These are phyloP conservation scores for Diaporthe vaccinii DNA, from an alignment of 2,329 filamentous ascomycete species.

Conservation along the genomic window DNA sequence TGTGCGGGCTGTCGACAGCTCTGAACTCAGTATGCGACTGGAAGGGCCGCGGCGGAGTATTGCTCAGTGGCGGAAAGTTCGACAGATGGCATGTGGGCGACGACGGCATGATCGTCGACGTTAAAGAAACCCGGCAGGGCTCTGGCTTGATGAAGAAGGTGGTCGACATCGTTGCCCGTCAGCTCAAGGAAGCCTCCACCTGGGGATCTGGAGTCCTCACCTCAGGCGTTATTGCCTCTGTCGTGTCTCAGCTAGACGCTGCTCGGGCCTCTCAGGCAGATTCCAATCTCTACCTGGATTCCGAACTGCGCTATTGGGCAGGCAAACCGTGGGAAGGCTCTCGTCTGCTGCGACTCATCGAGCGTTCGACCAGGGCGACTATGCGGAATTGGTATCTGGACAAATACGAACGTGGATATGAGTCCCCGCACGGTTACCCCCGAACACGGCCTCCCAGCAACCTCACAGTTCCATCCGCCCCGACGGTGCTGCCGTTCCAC, in stretches of 20 bases:
- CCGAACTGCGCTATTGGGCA: conserved; percentile 71
- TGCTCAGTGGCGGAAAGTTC: conserved; percentile 77
- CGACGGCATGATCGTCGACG: conserved; percentile 84
- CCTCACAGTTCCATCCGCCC: conserved; percentile 85
- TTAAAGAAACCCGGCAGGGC: conserved; percentile 68
- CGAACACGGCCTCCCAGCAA: conserved; percentile 80
- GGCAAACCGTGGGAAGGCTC: conserved; percentile 90
- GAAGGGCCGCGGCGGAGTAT: conserved; percentile 88
- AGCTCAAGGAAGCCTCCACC: conserved; percentile 85
- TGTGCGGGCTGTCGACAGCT: conserved; percentile 94
- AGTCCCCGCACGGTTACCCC: conserved; percentile 72
- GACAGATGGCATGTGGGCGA: conserved; percentile 97
- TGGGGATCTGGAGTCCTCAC: conserved; percentile 85
- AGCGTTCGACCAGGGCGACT: conserved; percentile 83
- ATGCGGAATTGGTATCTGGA: conserved; percentile 92
- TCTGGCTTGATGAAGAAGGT: conserved; percentile 92
- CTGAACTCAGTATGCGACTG: conserved; percentile 97
- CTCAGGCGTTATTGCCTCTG: conserved; percentile 63
- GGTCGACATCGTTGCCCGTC: conserved; percentile 89
- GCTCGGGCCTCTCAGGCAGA: conserved; percentile 54
- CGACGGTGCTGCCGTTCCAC: conserved; percentile 96
- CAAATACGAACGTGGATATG: conserved; percentile 74
- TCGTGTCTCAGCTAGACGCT: conserved; percentile 62
- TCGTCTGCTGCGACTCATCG: conserved; percentile 83
- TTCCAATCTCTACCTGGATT: conserved; percentile 53